Evolutionary conservation across 2,329 filamentous ascomycete species (phyloP), one percentile per base, ranked within the genome.

Genomic region (Xylaria sp.): DNA sequence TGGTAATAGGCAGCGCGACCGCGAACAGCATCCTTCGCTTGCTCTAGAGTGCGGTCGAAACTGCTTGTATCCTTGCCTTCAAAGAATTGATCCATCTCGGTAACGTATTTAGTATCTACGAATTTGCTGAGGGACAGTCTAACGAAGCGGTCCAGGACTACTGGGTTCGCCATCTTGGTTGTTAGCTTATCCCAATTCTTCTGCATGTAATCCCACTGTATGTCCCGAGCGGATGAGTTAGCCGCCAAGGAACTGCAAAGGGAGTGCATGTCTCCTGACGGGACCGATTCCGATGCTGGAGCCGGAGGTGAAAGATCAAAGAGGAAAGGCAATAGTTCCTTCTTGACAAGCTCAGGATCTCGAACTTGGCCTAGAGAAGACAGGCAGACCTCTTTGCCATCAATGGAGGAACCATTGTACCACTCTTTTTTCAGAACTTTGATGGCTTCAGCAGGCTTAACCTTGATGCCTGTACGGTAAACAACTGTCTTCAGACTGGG

Each of bases 91-190:
- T 90, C 86, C 75, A 99, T 96, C 63, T 98, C 94, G 72, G 89
- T 85, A 71, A 93, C 87, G 18, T 89, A 86, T 71, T 87, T 86
- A 15, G 85, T 82, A 75, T 94, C 90, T 2, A 92, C 89, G 79
- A 97, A 98, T 78, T 92, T 92, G 76, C 89, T 89, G 74, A 99
- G 83, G 54, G 90, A 90, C 74, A 92, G 85, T 74, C 92, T 90
- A 75, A 99, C 83, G 82, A 97, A 97, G 57, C 95, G 90, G 82
- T 99, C 95, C 18, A 98, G 85, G 2, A 98, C 89, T 36, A 98
- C 91, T 71, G 94, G 92, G 82, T 98, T 98, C 51, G 79, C 90
- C 64, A 98, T 86, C 80, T 91, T 92, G 69, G 88, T 83, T 62
- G 90, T 86, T 54, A 97, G 87, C 43, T 87, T 84, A 36, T 89